Percentiles rank a stretch among this genome's conserved stretches.
Conservation (phyloP, 108 stramenopile genomes). For the Epipyxis sp. region DNA sequence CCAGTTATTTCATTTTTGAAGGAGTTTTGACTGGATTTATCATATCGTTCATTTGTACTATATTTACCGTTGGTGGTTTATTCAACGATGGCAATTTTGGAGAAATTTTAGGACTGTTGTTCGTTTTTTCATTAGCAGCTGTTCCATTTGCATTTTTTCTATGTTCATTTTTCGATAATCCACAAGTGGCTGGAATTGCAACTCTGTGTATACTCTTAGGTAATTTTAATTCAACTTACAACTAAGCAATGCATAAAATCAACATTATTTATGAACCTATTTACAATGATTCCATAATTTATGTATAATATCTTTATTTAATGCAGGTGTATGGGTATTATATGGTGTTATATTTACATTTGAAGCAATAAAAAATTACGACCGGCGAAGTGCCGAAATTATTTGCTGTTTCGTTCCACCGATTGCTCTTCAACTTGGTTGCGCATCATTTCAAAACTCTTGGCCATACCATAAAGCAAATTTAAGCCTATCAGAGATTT, state of each 20-base stretch:
- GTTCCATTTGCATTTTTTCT: background rate
- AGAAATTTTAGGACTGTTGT: background rate
- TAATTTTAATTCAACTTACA: too few relatives aligned
- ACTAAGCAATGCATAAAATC: too few relatives aligned
- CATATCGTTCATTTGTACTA: background rate
- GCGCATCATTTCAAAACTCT: background rate
- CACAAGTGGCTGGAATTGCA: background rate
- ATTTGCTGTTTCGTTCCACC: slow-evolving; percentile 8
- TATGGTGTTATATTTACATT: too few relatives aligned
- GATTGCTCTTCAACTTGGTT: background rate
- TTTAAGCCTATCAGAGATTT: too few relatives aligned
- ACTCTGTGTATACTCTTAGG: background rate
- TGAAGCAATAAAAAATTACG: too few relatives aligned
- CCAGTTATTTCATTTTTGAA: slow-evolving; percentile 4
- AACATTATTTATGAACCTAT: too few relatives aligned
- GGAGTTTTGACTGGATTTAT: background rate
- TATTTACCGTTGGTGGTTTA: background rate
- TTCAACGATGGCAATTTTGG: slow-evolving; percentile 1
- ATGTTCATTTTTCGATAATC: background rate
- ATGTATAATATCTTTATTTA: too few relatives aligned
- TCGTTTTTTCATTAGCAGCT: background rate
- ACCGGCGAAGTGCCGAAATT: background rate
- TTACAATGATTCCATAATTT: too few relatives aligned
- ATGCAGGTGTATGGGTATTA: too few relatives aligned
- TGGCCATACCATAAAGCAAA: too few relatives aligned